Percentiles rank a stretch among this genome's conserved stretches.
Conservation (phyloP, 2,329 filamentous ascomycete species). For the Fusarium fracticaudum region DNA sequence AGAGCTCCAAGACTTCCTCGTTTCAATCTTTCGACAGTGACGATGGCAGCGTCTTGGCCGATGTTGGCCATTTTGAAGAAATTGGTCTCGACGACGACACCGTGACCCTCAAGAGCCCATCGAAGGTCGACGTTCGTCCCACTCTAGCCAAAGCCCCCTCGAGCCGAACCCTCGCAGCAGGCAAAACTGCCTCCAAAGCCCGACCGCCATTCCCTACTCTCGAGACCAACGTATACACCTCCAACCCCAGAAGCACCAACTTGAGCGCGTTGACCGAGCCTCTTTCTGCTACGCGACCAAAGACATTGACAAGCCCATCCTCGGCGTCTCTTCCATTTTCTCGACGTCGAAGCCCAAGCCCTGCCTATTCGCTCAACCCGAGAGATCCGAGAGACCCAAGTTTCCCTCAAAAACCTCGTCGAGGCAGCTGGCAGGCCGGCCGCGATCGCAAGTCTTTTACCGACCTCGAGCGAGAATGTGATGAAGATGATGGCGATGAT, state of each 20-base stretch:
- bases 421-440: conserved; percentile 78
- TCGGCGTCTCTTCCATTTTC: conserved; percentile 51
- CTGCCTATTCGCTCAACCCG: conserved; percentile 57
- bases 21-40: conserved; percentile 83
- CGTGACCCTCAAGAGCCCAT: conserved; percentile 61
- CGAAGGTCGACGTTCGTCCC: conserved; percentile 54
- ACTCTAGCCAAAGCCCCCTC: conserved; percentile 41
- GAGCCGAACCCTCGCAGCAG: conserved; percentile 46
- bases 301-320: conserved; percentile 43
- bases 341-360: conserved; percentile 62
- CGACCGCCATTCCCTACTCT: conserved; percentile 59
- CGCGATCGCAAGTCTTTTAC: conserved; percentile 72
- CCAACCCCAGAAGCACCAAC: conserved; percentile 63
- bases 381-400: conserved; percentile 56
- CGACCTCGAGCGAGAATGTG: conserved; percentile 79
- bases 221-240: conserved; percentile 55
- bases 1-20: conserved; percentile 91
- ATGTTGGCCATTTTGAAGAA: conserved; percentile 89
- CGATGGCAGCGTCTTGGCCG: conserved; percentile 74
- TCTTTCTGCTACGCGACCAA: conserved; percentile 42
- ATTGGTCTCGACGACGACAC: conserved; percentile 80
- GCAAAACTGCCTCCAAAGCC: conserved; percentile 44
- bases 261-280: conserved; percentile 51
- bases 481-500: conserved; percentile 79
- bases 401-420: conserved; percentile 53